phyloP scores from a whole-genome alignment of 2,329 filamentous ascomycete species.

The Lachnellula willkommii region DNA sequence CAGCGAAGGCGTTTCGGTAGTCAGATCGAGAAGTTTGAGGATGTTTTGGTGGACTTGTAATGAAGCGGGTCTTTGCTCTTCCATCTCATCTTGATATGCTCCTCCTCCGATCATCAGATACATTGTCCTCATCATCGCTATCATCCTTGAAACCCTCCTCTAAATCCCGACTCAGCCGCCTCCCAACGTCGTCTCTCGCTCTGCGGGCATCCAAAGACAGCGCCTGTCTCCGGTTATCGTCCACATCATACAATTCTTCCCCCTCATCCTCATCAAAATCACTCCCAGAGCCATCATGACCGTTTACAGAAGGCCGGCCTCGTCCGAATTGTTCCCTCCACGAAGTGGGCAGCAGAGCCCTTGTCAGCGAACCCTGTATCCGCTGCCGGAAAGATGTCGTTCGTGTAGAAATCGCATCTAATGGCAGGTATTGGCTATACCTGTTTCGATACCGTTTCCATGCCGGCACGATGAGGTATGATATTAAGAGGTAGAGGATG shows the following conservation, averaged over 20 bases:
- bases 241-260: slow-evolving; percentile 61
- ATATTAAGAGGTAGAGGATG: slow-evolving; percentile 59
- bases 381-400: slow-evolving; percentile 51
- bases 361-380: slow-evolving; percentile 38
- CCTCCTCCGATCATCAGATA: slow-evolving; percentile 4
- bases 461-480: slow-evolving; percentile 60
- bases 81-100: slow-evolving; percentile 8
- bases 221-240: slow-evolving; percentile 40
- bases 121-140: slow-evolving; percentile 53
- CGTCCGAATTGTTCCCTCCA: slow-evolving; percentile 43
- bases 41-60: background rate
- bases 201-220: slow-evolving; percentile 32
- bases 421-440: slow-evolving; percentile 68
- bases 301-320: slow-evolving; percentile 35
- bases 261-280: slow-evolving; percentile 62
- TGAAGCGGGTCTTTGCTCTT: background rate
- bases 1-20: background rate
- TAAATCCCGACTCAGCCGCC: slow-evolving; percentile 70
- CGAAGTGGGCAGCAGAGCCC: slow-evolving; percentile 41
- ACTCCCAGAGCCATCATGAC: slow-evolving; percentile 40
- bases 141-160: slow-evolving; percentile 72
- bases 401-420: slow-evolving; percentile 56
- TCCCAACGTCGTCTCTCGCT: slow-evolving; percentile 42
- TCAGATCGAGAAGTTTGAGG: background rate
- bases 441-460: slow-evolving; percentile 66